A percentile compares a stretch with the other conserved stretches of the same genome.
phyloP scores from a whole-genome alignment of 352 stramenopile genomes.

The Pilasporangium apinafurcum region DNA sequence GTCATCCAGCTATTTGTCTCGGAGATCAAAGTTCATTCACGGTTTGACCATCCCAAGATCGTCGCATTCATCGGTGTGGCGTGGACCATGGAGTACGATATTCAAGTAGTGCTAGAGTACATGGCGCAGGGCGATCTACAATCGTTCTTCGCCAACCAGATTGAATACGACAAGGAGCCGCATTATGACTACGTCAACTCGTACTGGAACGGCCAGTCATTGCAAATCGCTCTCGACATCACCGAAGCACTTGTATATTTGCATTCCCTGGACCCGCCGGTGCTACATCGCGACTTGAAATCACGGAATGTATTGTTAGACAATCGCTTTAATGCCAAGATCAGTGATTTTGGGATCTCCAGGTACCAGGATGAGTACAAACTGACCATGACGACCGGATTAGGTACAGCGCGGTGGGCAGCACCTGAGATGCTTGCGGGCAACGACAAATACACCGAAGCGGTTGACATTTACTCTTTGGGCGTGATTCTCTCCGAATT shows the following conservation, averaged over 20 bases:
- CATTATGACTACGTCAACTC: background rate
- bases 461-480: constrained; percentile 56
- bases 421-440: constrained; percentile 59
- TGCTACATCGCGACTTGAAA: constrained; percentile 14
- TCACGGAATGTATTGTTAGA: constrained; percentile 19
- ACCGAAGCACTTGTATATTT: constrained; percentile 24
- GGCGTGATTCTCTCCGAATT: constrained; percentile 54
- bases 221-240: constrained; percentile 13
- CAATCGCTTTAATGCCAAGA: constrained; percentile 22
- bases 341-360: constrained; percentile 44
- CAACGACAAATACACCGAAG: constrained; percentile 37
- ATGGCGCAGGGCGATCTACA: constrained; percentile 46
- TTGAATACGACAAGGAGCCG: background rate
- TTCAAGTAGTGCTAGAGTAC: constrained; percentile 47
- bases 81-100: constrained; percentile 26
- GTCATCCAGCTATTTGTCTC: constrained; percentile 31
- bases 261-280: constrained; percentile 14
- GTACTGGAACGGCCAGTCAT: constrained; percentile 6
- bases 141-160: constrained; percentile 14
- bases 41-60: constrained; percentile 42
- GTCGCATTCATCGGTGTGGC: constrained; percentile 43
- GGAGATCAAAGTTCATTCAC: constrained; percentile 39
- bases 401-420: constrained; percentile 59
- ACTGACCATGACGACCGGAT: constrained; percentile 23
- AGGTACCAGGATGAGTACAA: constrained; percentile 20